These are phyloP conservation scores for Dothiorella sarmentorum DNA, from an alignment of 2,329 filamentous ascomycete species.

Conservation along the genomic window DNA sequence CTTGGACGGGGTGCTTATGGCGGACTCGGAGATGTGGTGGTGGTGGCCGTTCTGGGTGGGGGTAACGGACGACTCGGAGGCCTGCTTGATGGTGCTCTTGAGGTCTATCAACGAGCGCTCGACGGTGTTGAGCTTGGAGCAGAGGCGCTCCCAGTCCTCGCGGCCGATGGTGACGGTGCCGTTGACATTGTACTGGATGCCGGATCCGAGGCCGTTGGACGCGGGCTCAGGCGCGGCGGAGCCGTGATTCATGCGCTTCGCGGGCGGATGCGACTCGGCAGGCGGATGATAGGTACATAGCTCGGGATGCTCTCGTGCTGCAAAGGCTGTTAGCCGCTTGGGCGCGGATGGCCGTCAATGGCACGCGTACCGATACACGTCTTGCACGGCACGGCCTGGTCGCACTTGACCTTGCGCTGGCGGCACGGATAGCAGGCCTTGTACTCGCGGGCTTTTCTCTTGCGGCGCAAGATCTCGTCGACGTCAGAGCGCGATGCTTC, in stretches of 20 bases:
- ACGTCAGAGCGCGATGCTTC: conserved; percentile 44
- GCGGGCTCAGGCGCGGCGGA: not conserved
- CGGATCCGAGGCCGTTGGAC: not conserved
- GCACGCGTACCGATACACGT: conserved; percentile 43
- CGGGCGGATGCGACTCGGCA: conserved; percentile 38
- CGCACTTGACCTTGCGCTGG: conserved; percentile 47
- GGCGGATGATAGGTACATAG: conserved; percentile 45
- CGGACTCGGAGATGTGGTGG: conserved; percentile 28
- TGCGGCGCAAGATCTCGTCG: conserved; percentile 48
- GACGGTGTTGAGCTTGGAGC: conserved; percentile 46
- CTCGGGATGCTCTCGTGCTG: conserved; percentile 46
- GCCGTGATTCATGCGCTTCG: conserved; percentile 31
- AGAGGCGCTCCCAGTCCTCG: conserved; percentile 48
- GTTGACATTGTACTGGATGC: conserved; percentile 29
- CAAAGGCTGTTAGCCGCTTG: conserved; percentile 6
- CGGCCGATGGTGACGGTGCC: conserved; percentile 40
- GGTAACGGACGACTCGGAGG: conserved; percentile 26
- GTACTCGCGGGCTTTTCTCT: conserved; percentile 51
- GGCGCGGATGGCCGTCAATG: not conserved
- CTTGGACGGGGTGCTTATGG: conserved; percentile 30
- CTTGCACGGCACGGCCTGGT: conserved; percentile 47
- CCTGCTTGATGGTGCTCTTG: conserved; percentile 38
- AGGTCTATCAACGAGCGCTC: conserved; percentile 47
- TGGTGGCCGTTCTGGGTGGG: conserved; percentile 26
- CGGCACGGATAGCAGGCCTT: conserved; percentile 50